Evolutionary conservation across 129 eudicot genomes (phyloP), one percentile per base, ranked within the genome.

Genomic region (Solidago caesia): DNA sequence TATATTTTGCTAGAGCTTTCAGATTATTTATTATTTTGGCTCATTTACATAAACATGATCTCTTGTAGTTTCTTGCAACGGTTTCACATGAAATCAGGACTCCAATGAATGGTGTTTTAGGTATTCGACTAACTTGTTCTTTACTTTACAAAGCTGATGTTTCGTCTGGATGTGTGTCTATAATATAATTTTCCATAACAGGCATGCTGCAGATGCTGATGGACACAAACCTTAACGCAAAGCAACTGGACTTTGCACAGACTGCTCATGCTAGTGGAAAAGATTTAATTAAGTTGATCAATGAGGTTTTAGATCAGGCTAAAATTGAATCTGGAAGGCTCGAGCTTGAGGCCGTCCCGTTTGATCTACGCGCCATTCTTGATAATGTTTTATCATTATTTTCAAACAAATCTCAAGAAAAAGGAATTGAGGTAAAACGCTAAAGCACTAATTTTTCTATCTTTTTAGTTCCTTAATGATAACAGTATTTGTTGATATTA

Each of bases 51-150:
- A 47, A 47, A 55, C 45, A 44, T 9, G 14, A 7, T 68, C 48
- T 45, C 48, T 70, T 85, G 84, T 71, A 92, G 97, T 92, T 92
- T 81, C 90, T 92, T 59, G 96, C 97, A 15, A 92, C 96, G 5
- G 96, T 92, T 68, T 92, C 97, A 13, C 97, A 92, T 81, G 97
- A 92, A 79, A 92, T 92, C 78, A 89, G 97, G 82, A 89, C 96
- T 46, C 98, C 98, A 16, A 92, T 89, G 98, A 89, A 89, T 53
- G 98, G 96, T 59, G 98, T 92, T 79, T 83, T 92, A 83, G 97
- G 97, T 91, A 73, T 85, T 6, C 42, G 41, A 57, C 41, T 39
- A 33, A 46, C 3, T 1, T 5, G 42, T 59, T 69, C 10, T 15
- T 55, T 67, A 16, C n/a, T 77, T 69, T 9, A 15, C 39, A 44